Percentiles rank a stretch among this genome's conserved stretches.
These are phyloP conservation scores for Penicillium decumbens DNA, from an alignment of 2,329 filamentous ascomycete genomes.

Conservation along the genomic window DNA sequence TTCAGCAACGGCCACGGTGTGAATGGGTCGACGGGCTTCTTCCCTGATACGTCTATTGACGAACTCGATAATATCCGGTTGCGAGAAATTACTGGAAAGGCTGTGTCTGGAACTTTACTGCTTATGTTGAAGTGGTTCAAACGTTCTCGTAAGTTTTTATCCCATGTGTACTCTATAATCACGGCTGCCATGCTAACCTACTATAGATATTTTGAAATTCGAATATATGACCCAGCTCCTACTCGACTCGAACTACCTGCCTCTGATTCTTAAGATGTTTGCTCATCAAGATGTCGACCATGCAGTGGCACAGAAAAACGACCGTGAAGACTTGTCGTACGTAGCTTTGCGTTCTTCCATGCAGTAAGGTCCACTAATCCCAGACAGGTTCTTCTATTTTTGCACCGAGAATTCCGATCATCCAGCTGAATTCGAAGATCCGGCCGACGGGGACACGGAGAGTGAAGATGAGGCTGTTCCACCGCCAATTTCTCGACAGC, in stretches of 20 bases:
- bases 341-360: slow-evolving; percentile 14
- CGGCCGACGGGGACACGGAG: slow-evolving; percentile 35
- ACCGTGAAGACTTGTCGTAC: slow-evolving; percentile 75
- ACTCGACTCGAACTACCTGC: slow-evolving; percentile 91
- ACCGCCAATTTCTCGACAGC: slow-evolving; percentile 69
- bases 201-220: slow-evolving; percentile 80
- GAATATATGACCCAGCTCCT: slow-evolving; percentile 92
- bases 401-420: slow-evolving; percentile 71
- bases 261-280: slow-evolving; percentile 85
- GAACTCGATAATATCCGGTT: slow-evolving; percentile 76
- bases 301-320: slow-evolving; percentile 77
- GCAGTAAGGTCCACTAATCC: neutral
- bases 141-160: slow-evolving; percentile 67
- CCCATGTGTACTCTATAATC: neutral
- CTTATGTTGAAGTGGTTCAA: slow-evolving; percentile 96
- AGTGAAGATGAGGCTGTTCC: slow-evolving; percentile 71
- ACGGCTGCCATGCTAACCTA: slow-evolving; percentile 9
- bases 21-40: slow-evolving; percentile 28
- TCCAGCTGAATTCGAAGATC: slow-evolving; percentile 33
- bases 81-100: slow-evolving; percentile 85
- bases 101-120: slow-evolving; percentile 81
- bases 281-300: slow-evolving; percentile 91
- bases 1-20: slow-evolving; percentile 26
- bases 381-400: slow-evolving; percentile 77
- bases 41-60: slow-evolving; percentile 51